Evolutionary conservation across 179 eudicot genomes (phyloP).

Genomic region (Spinacia oleracea): DNA sequence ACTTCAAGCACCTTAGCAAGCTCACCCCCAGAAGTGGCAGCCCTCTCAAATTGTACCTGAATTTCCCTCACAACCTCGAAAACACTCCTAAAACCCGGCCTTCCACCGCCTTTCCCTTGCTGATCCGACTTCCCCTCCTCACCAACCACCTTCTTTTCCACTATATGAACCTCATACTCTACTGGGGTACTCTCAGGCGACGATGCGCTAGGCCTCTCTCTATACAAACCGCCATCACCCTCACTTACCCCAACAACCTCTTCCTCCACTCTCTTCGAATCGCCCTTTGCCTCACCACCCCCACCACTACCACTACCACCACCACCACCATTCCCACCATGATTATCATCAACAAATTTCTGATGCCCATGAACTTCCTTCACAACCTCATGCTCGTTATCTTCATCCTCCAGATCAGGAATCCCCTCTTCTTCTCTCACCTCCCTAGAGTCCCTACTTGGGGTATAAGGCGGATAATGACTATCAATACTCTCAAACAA

Average conservation of each 20-base stretch:
- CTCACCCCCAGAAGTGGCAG: conserved; percentile 66
- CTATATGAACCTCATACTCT: conserved; percentile 87
- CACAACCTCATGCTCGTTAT: conserved; percentile 63
- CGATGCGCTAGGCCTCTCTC: conserved; percentile 35
- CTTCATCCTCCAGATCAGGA: conserved; percentile 93
- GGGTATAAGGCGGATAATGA: conserved; percentile 57
- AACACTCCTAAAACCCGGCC: conserved; percentile 37
- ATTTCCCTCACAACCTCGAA: conserved; percentile 73
- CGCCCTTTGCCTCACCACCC: conserved; percentile 30
- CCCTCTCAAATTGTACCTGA: conserved; percentile 72
- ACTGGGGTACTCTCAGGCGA: conserved; percentile 43
- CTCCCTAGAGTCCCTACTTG: conserved; percentile 76
- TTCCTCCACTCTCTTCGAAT: conserved; percentile 38
- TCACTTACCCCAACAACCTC: conserved; percentile 29
- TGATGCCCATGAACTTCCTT: conserved; percentile 70
- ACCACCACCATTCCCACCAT: conserved; percentile 10
- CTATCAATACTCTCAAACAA: conserved; percentile 66
- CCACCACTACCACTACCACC: conserved; percentile 27
- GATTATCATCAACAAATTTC: conserved; percentile 49
- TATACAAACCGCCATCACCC: conserved; percentile 31
- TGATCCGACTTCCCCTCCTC: conserved; percentile 38
- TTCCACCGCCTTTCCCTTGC: conserved; percentile 38
- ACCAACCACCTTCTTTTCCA: conserved; percentile 87
- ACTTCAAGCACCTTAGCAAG: conserved; percentile 75
- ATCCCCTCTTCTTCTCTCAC: conserved; percentile 94